These are phyloP conservation scores for Blastocystis hominis DNA, from an alignment of 352 stramenopile species.

Conservation along the genomic window DNA sequence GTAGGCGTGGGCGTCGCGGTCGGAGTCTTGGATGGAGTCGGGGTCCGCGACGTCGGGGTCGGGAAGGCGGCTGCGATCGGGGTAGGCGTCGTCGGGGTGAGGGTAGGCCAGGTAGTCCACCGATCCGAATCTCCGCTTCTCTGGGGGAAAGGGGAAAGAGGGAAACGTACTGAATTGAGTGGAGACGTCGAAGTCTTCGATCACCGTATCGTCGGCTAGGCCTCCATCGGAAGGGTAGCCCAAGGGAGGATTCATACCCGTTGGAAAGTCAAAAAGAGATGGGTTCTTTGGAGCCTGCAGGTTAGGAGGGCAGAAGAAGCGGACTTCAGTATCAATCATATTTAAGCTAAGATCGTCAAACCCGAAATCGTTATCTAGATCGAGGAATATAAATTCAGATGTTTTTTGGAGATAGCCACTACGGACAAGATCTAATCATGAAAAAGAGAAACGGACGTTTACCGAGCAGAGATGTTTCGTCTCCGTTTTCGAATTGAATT, in stretches of 20 bases:
- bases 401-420: conserved; percentile 55
- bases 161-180: not conserved
- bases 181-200: conserved; percentile 6
- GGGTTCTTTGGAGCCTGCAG: not conserved
- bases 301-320: not conserved
- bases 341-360: not conserved
- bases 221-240: not conserved
- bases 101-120: not conserved
- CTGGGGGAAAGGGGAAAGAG: not conserved
- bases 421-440: not conserved
- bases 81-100: not conserved
- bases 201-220: not conserved
- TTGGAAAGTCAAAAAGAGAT: conserved; percentile 17
- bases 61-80: no score
- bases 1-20: not conserved
- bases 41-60: no score
- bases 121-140: not conserved
- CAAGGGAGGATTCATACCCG: not conserved
- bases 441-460: not conserved
- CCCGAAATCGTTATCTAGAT: conserved; percentile 25
- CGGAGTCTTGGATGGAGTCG: not conserved
- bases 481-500: conserved; percentile 10
- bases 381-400: conserved; percentile 41
- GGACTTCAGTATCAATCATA: not conserved
- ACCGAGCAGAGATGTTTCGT: conserved; percentile 36